A percentile compares a stretch with the other conserved stretches of the same genome.
Evolutionary conservation across 2,329 filamentous ascomycete species (phyloP).

Genomic region (Claviceps sorghi): DNA sequence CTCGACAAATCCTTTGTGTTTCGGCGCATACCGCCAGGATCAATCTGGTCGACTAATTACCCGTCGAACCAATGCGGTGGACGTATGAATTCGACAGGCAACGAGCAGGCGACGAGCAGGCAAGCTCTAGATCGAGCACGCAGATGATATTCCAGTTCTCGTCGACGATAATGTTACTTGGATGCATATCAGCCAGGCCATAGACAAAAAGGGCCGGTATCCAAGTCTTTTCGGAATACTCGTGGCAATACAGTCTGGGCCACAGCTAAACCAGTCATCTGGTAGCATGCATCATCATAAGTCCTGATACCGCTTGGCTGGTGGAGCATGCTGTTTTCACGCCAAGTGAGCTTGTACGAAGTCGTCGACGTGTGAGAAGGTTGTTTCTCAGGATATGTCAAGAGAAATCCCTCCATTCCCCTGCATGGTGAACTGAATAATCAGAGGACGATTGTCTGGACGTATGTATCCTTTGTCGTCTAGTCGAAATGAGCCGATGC

Average conservation of each 20-base stretch:
- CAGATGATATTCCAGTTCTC: slow-evolving; percentile 19
- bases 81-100: slow-evolving; percentile 14
- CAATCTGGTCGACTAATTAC: not conserved
- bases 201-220: slow-evolving; percentile 16
- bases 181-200: slow-evolving; percentile 17
- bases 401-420: not conserved
- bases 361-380: not conserved
- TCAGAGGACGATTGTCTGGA: slow-evolving; percentile 11
- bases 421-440: not conserved
- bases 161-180: slow-evolving; percentile 21
- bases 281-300: not conserved
- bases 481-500: slow-evolving; percentile 16
- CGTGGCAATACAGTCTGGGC: no score
- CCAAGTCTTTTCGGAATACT: slow-evolving; percentile 6
- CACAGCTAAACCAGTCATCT: not conserved
- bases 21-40: not conserved
- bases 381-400: not conserved
- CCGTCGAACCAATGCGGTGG: slow-evolving; percentile 19
- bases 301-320: not conserved
- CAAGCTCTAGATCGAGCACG: slow-evolving; percentile 20
- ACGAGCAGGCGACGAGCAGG: slow-evolving; percentile 15
- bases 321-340: not conserved
- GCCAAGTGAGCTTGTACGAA: not conserved
- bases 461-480: slow-evolving; percentile 16
- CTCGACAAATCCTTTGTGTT: not conserved